phyloP scores from a whole-genome alignment of 495 filamentous ascomycete species.

The Daldinia vernicosa region DNA sequence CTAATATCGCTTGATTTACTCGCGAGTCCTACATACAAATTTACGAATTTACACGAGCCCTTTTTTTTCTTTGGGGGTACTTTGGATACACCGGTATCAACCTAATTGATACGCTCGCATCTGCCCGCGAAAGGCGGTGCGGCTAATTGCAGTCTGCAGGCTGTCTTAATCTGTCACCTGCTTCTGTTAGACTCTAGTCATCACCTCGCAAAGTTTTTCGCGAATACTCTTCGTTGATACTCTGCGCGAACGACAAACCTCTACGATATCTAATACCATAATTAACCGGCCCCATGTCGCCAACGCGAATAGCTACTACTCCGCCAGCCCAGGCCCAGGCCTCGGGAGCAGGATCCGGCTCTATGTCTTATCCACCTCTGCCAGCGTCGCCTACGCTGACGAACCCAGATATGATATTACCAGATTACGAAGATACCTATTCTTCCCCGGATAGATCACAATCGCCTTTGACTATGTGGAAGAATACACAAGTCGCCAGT shows the following conservation, averaged over 20 bases:
- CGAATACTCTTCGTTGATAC: constrained; percentile 3
- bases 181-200: background rate
- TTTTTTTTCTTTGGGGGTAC: constrained; percentile 19
- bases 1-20: constrained; percentile 11
- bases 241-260: constrained; percentile 1
- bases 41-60: constrained; percentile 4
- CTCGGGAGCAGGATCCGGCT: constrained; percentile 40
- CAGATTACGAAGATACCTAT: constrained; percentile 67
- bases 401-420: constrained; percentile 95
- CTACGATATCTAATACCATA: constrained; percentile 16
- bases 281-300: constrained; percentile 3
- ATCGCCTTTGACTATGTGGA: constrained; percentile 57
- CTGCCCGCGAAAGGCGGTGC: constrained; percentile 32
- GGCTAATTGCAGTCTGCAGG: constrained; percentile 33
- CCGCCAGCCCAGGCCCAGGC: constrained; percentile 23
- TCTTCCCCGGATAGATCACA: constrained; percentile 55
- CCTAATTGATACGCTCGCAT: constrained; percentile 21
- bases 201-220: constrained; percentile 3
- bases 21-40: background rate
- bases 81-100: constrained; percentile 36
- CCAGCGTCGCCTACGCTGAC: constrained; percentile 83
- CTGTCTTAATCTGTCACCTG: constrained; percentile 24
- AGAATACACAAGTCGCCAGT: constrained; percentile 48
- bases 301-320: constrained; percentile 40
- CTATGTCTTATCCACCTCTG: constrained; percentile 50